Evolutionary conservation across 2,329 filamentous ascomycete genomes (phyloP), one percentile per base, ranked within the genome.

Genomic region (Exophiala dermatitidis): DNA sequence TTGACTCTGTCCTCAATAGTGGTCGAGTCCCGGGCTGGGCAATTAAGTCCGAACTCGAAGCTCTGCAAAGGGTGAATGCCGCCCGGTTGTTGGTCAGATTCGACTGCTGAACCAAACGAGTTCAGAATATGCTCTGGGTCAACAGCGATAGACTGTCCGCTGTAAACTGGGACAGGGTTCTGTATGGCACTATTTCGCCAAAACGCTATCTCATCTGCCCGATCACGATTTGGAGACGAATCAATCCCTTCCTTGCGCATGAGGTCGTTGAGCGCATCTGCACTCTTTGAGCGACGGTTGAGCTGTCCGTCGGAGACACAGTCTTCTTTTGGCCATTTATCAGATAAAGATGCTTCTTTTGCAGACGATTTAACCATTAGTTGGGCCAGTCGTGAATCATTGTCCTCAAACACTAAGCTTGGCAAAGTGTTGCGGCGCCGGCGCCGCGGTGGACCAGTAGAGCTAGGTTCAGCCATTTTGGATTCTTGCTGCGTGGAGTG

Each of bases 1-100:
- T 71, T 72, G n/a, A 77, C 58, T 44, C 74, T 68, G 50, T 76
- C 72, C 52, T 74, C 73, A 1, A 76, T 60, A 2, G 66, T 71
- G 12, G 68, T 67, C 28, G 70, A 69, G 50, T 71, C 67, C 36
- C 68, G 65, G 19, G 41, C 60, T 48, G 37, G 29, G 1, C 62
- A 63, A 26, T 64, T 65, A 30, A 66, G 64, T n/a, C 60, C 60
- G 46, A 63, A 63, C 31, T 63, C 61, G 42, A 63, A 63, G 29
- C 46, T 50, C 47, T 62, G 58, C 48, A 61, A 43, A 12, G 57
- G 54, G 46, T 57, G 43, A 5, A 55, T 29, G 40, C 19, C 48
- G 10, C 52, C 42, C n/a, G 42, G 46, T 34, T 29, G 46, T 51
- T 33, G 54, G 40, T 52, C 54, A 19, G 45, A 56, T 26, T 37